These are phyloP conservation scores for Jaminaea rosea DNA, from an alignment of 1,284 basidiomycete species.

Conservation along the genomic window DNA sequence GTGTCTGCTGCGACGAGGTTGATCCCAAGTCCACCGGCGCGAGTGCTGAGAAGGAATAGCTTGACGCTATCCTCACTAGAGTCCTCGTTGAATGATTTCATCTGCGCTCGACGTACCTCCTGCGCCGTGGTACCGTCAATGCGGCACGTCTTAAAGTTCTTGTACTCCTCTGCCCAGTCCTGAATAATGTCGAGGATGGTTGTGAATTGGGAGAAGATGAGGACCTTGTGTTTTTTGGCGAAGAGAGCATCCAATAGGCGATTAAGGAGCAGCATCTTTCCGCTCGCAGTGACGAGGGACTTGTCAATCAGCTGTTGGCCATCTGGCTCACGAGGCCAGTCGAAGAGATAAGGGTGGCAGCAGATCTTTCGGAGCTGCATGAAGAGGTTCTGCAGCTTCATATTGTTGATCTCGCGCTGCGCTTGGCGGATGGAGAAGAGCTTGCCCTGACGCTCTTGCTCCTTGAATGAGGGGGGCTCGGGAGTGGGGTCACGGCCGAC, in stretches of 20 bases:
- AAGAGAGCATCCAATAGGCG: slow-evolving; percentile 79
- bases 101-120: slow-evolving; percentile 69
- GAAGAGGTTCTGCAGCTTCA: slow-evolving; percentile 82
- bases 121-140: slow-evolving; percentile 80
- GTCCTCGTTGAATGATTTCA: slow-evolving; percentile 73
- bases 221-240: slow-evolving; percentile 71
- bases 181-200: slow-evolving; percentile 92
- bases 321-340: slow-evolving; percentile 67
- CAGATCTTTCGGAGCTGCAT: slow-evolving; percentile 74
- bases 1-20: slow-evolving; percentile 81
- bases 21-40: slow-evolving; percentile 76
- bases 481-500: slow-evolving; percentile 7
- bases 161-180: slow-evolving; percentile 51
- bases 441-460: slow-evolving; percentile 29
- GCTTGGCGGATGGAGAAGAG: slow-evolving; percentile 26
- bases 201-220: slow-evolving; percentile 77
- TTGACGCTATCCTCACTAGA: slow-evolving; percentile 59
- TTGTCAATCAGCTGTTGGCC: slow-evolving; percentile 50
- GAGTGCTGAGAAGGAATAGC: slow-evolving; percentile 81
- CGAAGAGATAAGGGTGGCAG: slow-evolving; percentile 85
- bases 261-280: slow-evolving; percentile 94
- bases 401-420: slow-evolving; percentile 71
- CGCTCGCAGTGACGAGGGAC: slow-evolving; percentile 72
- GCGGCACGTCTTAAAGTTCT: slow-evolving; percentile 71
- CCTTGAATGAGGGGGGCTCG: slow-evolving; percentile 13